Percentiles rank a stretch among this genome's conserved stretches.
These are phyloP conservation scores for Corniculantispora saksenae DNA, from an alignment of 2,329 filamentous ascomycete genomes.

Conservation along the genomic window DNA sequence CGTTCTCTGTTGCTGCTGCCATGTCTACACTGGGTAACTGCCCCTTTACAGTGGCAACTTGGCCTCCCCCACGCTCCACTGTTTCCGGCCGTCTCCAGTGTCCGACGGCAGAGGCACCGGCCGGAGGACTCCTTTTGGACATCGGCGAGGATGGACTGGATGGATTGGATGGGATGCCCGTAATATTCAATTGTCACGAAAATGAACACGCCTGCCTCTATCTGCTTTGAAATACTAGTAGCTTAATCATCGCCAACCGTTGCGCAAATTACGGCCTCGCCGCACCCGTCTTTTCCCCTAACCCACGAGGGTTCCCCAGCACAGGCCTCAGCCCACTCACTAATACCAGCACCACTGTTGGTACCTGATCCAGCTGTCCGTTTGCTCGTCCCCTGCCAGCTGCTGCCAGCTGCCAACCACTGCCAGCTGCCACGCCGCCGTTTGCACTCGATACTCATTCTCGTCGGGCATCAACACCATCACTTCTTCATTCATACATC, in stretches of 20 bases:
- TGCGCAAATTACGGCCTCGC: neutral
- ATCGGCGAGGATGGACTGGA: neutral
- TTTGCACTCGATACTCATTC: conserved; percentile 3
- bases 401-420: conserved; percentile 14
- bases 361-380: no score
- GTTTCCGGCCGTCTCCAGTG: conserved; percentile 15
- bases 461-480: conserved; percentile 14
- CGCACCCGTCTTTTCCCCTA: neutral
- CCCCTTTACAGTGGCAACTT: neutral
- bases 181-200: neutral
- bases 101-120: neutral
- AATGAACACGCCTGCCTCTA: neutral
- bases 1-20: neutral
- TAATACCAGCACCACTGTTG: no score
- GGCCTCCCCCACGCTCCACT: neutral
- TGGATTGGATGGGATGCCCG: no score
- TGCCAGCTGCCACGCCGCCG: conserved; percentile 9
- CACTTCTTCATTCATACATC: neutral
- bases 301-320: neutral
- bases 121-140: conserved; percentile 2
- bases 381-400: conserved; percentile 7
- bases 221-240: neutral
- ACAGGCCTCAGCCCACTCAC: neutral
- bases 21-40: neutral
- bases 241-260: neutral